phyloP scores from a whole-genome alignment of 2,329 filamentous ascomycete genomes.

The Cytospora chrysosperma region DNA sequence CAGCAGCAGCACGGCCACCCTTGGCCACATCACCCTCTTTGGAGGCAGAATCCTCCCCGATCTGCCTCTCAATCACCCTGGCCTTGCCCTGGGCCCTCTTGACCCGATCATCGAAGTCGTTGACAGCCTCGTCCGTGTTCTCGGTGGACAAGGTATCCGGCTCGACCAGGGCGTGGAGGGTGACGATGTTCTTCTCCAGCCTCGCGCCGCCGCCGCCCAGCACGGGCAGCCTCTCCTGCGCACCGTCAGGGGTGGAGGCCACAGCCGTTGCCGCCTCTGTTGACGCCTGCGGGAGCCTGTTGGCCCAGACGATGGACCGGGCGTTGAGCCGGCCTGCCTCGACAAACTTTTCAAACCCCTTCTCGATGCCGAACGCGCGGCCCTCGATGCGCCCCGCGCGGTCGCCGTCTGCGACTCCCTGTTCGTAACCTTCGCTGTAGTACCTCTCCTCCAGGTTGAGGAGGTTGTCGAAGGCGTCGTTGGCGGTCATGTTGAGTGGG shows the following conservation, averaged over 20 bases:
- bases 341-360: conserved; percentile 89
- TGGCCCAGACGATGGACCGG: conserved; percentile 79
- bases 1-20: background rate
- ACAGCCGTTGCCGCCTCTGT: conserved; percentile 7
- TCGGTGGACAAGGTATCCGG: conserved; percentile 72
- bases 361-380: conserved; percentile 84
- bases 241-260: background rate
- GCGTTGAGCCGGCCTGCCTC: conserved; percentile 78
- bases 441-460: conserved; percentile 66
- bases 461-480: conserved; percentile 57
- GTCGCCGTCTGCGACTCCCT: conserved; percentile 73
- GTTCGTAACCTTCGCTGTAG: conserved; percentile 77
- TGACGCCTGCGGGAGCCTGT: conserved; percentile 57
- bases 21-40: background rate
- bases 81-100: conserved; percentile 81
- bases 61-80: conserved; percentile 77
- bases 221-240: conserved; percentile 33
- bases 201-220: conserved; percentile 48
- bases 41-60: conserved; percentile 38
- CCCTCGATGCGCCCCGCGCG: conserved; percentile 82
- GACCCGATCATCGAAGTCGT: conserved; percentile 85
- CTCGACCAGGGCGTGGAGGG: conserved; percentile 76
- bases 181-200: conserved; percentile 72
- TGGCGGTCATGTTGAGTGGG: conserved; percentile 31
- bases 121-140: conserved; percentile 86